Evolutionary conservation across 371 early-diverging fungal genomes (phyloP).

Genomic region (Batkoa obscura): DNA sequence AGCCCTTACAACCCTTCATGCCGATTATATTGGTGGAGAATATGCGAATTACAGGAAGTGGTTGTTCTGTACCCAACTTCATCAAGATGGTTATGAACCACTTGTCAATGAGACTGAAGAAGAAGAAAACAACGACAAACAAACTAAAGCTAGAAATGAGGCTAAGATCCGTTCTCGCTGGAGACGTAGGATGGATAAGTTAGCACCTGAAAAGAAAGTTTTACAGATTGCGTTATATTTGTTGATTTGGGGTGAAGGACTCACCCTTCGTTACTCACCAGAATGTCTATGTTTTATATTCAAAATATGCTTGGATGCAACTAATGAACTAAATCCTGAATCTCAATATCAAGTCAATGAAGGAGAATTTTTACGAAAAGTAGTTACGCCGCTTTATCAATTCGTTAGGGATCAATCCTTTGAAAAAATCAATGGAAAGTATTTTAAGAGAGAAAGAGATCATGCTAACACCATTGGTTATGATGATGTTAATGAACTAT

Average conservation of each 20-base stretch:
- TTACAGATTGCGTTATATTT: slow-evolving; percentile 61
- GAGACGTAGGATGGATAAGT: slow-evolving; percentile 43
- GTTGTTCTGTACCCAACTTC: slow-evolving; percentile 66
- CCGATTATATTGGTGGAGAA: slow-evolving; percentile 72
- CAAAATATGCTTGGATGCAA: slow-evolving; percentile 40
- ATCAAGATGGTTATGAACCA: slow-evolving; percentile 31
- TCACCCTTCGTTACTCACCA: slow-evolving; percentile 53
- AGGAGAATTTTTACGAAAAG: slow-evolving; percentile 42
- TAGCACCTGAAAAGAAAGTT: slow-evolving; percentile 44
- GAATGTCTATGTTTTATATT: slow-evolving; percentile 69
- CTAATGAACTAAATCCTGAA: slow-evolving; percentile 13
- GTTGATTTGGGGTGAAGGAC: slow-evolving; percentile 74
- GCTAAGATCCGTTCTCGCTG: slow-evolving; percentile 14
- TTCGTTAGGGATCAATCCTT: slow-evolving; percentile 62
- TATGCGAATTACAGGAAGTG: slow-evolving; percentile 68
- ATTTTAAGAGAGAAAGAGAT: slow-evolving; percentile 57
- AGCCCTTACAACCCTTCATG: slow-evolving; percentile 58
- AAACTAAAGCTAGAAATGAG: slow-evolving; percentile 21
- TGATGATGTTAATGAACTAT: slow-evolving; percentile 78
- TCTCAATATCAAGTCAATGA: slow-evolving; percentile 19
- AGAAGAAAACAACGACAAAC: slow-evolving; percentile 19
- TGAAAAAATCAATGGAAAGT: slow-evolving; percentile 41
- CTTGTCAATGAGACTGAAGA: slow-evolving; percentile 14
- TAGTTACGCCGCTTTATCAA: slow-evolving; percentile 57
- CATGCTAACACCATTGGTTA: slow-evolving; percentile 68